These are phyloP conservation scores for Zymoseptoria pseudotritici DNA, from an alignment of 2,329 filamentous ascomycete species.

Conservation along the genomic window DNA sequence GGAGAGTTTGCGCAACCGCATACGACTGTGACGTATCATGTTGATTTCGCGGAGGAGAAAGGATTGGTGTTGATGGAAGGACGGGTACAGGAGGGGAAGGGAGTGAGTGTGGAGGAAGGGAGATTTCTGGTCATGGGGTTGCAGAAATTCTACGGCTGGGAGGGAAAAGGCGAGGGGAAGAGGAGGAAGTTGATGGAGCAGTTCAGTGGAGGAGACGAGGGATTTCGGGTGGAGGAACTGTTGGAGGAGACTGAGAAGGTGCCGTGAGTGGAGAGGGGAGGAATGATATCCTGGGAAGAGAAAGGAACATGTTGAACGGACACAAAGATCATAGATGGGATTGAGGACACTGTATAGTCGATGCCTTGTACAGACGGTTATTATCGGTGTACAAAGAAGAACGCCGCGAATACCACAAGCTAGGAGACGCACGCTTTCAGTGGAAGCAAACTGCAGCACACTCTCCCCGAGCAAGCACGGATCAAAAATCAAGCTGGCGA, in stretches of 20 bases:
- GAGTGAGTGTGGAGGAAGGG: slow-evolving; percentile 73
- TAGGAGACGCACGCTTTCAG: not conserved
- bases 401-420: not conserved
- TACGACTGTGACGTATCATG: slow-evolving; percentile 87
- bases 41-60: slow-evolving; percentile 66
- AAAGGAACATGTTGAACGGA: not conserved
- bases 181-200: slow-evolving; percentile 68
- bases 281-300: not conserved
- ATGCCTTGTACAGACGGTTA: not conserved
- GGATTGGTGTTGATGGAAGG: slow-evolving; percentile 83
- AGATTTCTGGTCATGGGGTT: slow-evolving; percentile 86
- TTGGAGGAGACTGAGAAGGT: slow-evolving; percentile 85
- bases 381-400: not conserved
- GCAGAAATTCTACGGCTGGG: slow-evolving; percentile 81
- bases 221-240: slow-evolving; percentile 76
- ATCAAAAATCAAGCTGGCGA: not conserved
- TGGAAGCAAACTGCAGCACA: not conserved
- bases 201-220: slow-evolving; percentile 70
- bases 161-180: slow-evolving; percentile 61
- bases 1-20: slow-evolving; percentile 88
- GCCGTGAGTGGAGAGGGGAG: slow-evolving; percentile 18
- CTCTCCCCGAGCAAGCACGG: not conserved
- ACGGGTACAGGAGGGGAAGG: slow-evolving; percentile 64
- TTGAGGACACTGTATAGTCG: not conserved
- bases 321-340: not conserved